Base-by-base conservation (phyloP, 495 filamentous ascomycete genomes). In the Penicillium samsonianum region DNA sequence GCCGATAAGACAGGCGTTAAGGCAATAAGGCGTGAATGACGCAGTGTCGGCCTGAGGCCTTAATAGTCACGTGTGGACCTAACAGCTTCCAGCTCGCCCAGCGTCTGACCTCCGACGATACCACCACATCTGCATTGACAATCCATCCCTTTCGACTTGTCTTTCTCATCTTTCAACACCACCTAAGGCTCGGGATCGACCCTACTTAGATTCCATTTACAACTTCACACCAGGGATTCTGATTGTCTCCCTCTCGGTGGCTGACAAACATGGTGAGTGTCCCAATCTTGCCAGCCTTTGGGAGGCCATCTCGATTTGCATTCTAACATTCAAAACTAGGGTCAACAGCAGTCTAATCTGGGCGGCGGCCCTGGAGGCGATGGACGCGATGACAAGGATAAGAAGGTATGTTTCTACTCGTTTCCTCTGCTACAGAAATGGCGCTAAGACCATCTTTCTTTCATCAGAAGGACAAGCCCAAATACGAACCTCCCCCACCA, bases 401-500 rank as follows among this genome's bases (percentile, higher is more conserved):
- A 93, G 79, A 96, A 98, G 90, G 92, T 96, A 81, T 55, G 77
- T 55, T 59, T 5, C 9, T 40, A 48, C 35, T 31, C 33, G 8
- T 53, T 42, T 43, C n/a, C 28, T 58, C 33, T 14, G 9, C 25
- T 25, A 31, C 20, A 47, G 11, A 11, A 31, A 8, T 41, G 45
- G 50, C 26, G 33, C 62, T 66, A 35, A 64, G 9, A 65, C 51
- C 51, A 35, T 42, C 56, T 57, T 50, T 42, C 57, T 57, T 50
- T 73, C 68, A 43, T 37, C 55, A 98, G 92, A 96, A 99, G 82
- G 91, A 98, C 46, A 98, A 98, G 84, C 94, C 95, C 60, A 96
- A 91, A 87, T 98, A 99, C 80, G 94, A 99, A 72, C 94, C 94
- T 46, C 94, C 94, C 57, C 95, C 95, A 71, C 89, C 90, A 58